Evolutionary conservation across 2,329 filamentous ascomycete genomes (phyloP).

Genomic region (Acrocalymma vagum): DNA sequence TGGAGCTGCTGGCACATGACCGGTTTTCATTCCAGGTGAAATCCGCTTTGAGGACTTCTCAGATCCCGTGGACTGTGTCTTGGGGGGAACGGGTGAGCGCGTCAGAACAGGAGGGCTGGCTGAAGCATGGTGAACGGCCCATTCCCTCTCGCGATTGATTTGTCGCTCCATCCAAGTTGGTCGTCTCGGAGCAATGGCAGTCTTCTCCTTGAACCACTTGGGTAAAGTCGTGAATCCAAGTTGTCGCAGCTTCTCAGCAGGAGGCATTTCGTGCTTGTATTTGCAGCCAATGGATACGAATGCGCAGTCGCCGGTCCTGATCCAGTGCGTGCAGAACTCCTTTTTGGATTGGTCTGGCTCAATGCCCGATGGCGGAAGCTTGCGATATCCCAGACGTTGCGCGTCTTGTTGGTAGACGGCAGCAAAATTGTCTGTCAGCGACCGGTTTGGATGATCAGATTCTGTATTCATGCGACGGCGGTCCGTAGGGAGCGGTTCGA

Average conservation of each 20-base stretch:
- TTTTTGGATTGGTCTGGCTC: conserved; percentile 64
- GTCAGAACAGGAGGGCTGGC: too few relatives aligned
- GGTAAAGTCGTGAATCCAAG: conserved; percentile 71
- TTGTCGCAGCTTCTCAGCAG: conserved; percentile 69
- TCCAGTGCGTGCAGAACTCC: conserved; percentile 89
- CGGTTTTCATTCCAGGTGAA: background rate
- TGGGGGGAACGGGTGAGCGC: background rate
- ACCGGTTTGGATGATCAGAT: background rate
- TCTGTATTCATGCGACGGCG: too few relatives aligned
- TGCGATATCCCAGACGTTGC: conserved; percentile 33
- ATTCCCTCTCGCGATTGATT: conserved; percentile 12
- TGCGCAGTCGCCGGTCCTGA: conserved; percentile 83
- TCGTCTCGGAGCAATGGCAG: conserved; percentile 25
- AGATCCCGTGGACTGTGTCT: background rate
- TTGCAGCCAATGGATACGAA: conserved; percentile 87
- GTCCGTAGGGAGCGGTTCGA: too few relatives aligned
- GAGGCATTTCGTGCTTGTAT: conserved; percentile 92
- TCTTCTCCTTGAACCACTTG: conserved; percentile 64
- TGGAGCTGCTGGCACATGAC: background rate
- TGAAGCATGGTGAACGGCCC: conserved; percentile 16
- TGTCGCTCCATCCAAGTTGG: conserved; percentile 36
- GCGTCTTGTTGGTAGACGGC: conserved; percentile 33
- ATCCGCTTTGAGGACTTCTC: background rate
- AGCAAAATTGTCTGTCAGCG: conserved; percentile 33
- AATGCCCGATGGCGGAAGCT: conserved; percentile 46